Conservation (phyloP, 1,139 yeast genomes). For the Kazachstania sp. region DNA sequence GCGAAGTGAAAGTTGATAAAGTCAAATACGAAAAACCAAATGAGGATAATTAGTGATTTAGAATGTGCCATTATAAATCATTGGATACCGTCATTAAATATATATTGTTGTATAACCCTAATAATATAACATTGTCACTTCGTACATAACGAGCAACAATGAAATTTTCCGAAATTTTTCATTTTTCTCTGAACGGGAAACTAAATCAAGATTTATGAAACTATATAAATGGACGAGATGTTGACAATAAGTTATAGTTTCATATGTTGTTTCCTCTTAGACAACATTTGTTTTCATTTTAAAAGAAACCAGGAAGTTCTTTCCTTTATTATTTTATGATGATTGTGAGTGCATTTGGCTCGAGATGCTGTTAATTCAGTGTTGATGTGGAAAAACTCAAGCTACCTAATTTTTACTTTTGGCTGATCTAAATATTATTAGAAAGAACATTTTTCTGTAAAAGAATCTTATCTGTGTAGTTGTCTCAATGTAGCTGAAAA, state of each 20-base stretch:
- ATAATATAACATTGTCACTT: not conserved
- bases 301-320: constrained; percentile 22
- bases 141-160: not conserved
- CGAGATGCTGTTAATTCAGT: constrained; percentile 48
- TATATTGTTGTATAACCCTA: not conserved
- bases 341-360: constrained; percentile 89
- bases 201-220: not conserved
- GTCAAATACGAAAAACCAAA: constrained; percentile 61
- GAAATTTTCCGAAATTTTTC: not conserved
- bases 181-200: not conserved
- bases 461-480: not conserved
- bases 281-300: constrained; percentile 2
- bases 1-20: constrained; percentile 87
- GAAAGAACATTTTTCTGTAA: not conserved
- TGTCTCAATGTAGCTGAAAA: not conserved
- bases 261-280: not conserved
- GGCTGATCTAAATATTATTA: constrained; percentile 23
- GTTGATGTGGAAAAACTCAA: constrained; percentile 83
- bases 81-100: not conserved
- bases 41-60: constrained; percentile 15
- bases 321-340: constrained; percentile 39
- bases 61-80: not conserved
- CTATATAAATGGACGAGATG: not conserved
- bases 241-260: not conserved
- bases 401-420: constrained; percentile 58